Base-by-base conservation (phyloP, 2,329 filamentous ascomycete genomes). In the Trichophyton simii region DNA sequence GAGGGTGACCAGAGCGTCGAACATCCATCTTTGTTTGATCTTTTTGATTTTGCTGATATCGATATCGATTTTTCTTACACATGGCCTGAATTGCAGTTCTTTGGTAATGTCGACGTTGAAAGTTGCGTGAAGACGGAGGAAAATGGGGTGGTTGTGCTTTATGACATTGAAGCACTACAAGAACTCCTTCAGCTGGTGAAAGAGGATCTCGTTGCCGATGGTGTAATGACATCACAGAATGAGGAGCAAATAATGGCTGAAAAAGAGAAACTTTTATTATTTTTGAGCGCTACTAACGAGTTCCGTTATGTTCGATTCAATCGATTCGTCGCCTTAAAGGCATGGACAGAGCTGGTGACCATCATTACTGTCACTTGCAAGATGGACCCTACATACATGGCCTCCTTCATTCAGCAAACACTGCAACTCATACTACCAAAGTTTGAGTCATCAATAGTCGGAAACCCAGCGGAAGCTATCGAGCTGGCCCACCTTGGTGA, bases 361-460 rank as follows among this genome's bases (percentile, higher is more conserved):
- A 84, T 96, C 22, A 88, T 95, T 76, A 81, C 96, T 20, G 87
- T 91, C 67, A 86, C 83, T 61, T 90, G 89, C 66, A 87, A 94
- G 60, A 87, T 95, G 70, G 87, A 88, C 63, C 82, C 84, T 60
- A 83, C 83, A 1, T 83, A 82, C 34, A 87, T 87, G 69, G 86
- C 86, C 3, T 84, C 87, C 0, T 91, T 96, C 71, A 85, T 95
- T 61, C 76, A 97, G 9, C 90, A 95, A 71, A 86, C 88, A 0
- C 79, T 99, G 3, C 91, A 97, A 70, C 83, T 92, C 13, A 88
- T 95, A 57, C 80, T 96, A 5, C 91, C 94, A 0, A 95, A 90
- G 65, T 81, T 99, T 11, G 92, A 97, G 70, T 81, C 81, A 18
- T 87, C 88, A 58, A 84, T 89, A 61, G 80, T 83, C 3, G 84